Conservation (phyloP, 495 filamentous ascomycete genomes). For the Daldinia loculata region DNA sequence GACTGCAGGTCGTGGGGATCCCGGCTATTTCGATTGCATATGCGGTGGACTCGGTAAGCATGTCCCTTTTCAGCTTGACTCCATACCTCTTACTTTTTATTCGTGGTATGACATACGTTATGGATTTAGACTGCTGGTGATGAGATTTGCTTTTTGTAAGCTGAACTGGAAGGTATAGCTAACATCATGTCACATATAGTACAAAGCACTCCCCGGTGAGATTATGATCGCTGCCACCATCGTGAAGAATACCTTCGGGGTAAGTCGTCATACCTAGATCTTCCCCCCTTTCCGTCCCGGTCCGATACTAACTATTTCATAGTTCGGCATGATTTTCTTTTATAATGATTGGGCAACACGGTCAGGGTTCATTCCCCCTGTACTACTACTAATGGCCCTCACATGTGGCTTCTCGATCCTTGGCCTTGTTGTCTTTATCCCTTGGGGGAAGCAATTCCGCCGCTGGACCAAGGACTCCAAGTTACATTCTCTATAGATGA, state of each 20-base stretch:
- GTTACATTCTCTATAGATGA: slow-evolving; percentile 32
- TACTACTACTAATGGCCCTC: slow-evolving; percentile 40
- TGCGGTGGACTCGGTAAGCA: slow-evolving; percentile 51
- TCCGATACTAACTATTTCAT: background rate
- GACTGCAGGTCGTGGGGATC: slow-evolving; percentile 66
- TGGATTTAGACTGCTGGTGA: background rate
- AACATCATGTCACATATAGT: slow-evolving; percentile 40
- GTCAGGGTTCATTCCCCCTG: slow-evolving; percentile 41
- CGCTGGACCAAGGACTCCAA: slow-evolving; percentile 42
- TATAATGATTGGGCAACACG: slow-evolving; percentile 43
- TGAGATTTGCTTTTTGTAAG: background rate
- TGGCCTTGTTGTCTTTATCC: slow-evolving; percentile 37
- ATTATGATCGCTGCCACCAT: slow-evolving; percentile 67
- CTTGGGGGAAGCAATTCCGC: slow-evolving; percentile 43
- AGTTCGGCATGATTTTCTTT: slow-evolving; percentile 48
- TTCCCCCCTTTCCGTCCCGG: background rate
- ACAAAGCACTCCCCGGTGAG: slow-evolving; percentile 68
- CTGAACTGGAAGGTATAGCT: background rate
- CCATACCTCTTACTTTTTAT: background rate
- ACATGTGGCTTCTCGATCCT: slow-evolving; percentile 39
- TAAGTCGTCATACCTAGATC: slow-evolving; percentile 31
- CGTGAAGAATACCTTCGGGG: slow-evolving; percentile 63
- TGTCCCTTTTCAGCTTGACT: slow-evolving; percentile 5
- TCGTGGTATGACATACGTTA: background rate
- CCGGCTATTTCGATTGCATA: slow-evolving; percentile 55